Conservation (phyloP, 345 rosid species). For the Salix suchowensis region DNA sequence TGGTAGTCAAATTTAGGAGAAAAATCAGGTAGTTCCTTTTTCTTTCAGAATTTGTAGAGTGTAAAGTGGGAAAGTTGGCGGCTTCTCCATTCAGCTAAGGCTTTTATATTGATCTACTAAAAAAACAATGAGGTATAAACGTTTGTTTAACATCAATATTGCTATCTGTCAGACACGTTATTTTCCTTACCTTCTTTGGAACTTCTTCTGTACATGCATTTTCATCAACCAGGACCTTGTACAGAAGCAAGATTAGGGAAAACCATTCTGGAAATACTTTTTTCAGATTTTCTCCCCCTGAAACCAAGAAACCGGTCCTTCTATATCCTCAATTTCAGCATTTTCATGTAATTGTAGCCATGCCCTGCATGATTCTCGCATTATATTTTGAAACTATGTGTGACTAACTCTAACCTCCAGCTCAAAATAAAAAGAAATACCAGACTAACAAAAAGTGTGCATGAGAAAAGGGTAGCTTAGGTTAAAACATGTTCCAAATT, state of each 20-base stretch:
- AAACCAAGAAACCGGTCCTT: background rate
- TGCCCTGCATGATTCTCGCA: too few species aligned
- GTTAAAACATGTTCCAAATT: background rate
- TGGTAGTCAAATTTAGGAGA: background rate
- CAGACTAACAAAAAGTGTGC: background rate
- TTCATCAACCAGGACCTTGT: background rate
- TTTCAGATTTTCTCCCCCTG: background rate
- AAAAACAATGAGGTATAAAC: background rate
- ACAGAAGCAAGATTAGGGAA: background rate
- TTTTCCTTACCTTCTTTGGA: background rate
- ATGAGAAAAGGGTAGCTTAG: background rate
- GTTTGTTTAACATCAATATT: background rate
- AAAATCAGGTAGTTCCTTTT: background rate
- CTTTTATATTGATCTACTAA: background rate
- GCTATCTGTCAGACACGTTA: background rate
- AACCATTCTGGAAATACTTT: background rate
- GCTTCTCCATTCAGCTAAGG: background rate
- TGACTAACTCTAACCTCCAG: too few species aligned
- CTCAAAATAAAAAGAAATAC: too few species aligned
- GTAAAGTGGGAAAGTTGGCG: background rate
- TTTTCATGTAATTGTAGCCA: background rate
- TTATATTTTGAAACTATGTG: too few species aligned
- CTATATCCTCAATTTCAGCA: background rate
- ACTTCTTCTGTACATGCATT: background rate
- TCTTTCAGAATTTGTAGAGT: slow-evolving; percentile 3